Percentiles rank a stretch among this genome's conserved stretches.
These are phyloP conservation scores for Aeschynomene evenia DNA, from an alignment of 306 rosid species.

Conservation along the genomic window DNA sequence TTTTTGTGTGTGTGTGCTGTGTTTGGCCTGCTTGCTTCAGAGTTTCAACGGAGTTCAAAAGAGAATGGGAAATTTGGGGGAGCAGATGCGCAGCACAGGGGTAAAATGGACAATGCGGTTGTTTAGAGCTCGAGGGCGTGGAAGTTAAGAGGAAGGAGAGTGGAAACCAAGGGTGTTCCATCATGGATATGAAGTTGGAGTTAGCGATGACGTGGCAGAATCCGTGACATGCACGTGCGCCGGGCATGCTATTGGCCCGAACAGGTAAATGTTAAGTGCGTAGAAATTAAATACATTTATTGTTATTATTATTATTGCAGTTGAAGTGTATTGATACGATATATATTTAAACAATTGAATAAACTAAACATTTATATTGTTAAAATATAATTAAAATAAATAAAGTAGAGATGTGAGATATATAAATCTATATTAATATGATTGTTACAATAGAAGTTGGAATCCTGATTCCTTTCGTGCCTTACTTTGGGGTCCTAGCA, in stretches of 20 bases:
- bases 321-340: too few species aligned
- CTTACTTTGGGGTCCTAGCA: neutral
- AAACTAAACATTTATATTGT: too few species aligned
- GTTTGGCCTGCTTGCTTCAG: neutral
- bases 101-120: slow-evolving; percentile 21
- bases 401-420: too few species aligned
- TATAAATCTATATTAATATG: neutral
- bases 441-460: neutral
- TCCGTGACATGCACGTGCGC: slow-evolving; percentile 20
- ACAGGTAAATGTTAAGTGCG: too few species aligned
- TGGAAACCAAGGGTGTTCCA: neutral
- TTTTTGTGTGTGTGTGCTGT: neutral
- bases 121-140: neutral
- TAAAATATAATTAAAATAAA: too few species aligned
- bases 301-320: too few species aligned
- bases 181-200: neutral
- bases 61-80: neutral
- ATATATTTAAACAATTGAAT: too few species aligned
- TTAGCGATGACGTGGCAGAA: neutral
- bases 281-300: too few species aligned
- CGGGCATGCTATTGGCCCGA: neutral
- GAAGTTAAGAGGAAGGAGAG: slow-evolving; percentile 13
- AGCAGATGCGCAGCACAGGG: neutral
- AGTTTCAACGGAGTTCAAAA: slow-evolving; percentile 28
- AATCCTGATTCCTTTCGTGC: slow-evolving; percentile 19